Conservation (phyloP, 805 yeast species). For the Zygoascus flipseniorum region DNA sequence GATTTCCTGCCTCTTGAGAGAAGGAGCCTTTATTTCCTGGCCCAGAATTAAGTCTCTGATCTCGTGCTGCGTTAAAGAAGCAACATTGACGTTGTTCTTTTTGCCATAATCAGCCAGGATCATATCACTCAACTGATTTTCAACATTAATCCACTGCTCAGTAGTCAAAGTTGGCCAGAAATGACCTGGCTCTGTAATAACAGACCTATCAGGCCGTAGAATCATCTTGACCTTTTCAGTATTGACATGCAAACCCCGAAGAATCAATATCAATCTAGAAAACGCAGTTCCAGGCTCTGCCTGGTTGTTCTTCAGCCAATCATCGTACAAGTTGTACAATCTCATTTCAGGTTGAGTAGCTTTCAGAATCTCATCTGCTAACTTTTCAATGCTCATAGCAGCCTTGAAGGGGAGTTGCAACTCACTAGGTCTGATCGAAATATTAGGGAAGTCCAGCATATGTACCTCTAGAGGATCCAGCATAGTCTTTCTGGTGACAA, state of each 20-base stretch:
- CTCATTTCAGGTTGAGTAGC: conserved; percentile 94
- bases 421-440: conserved; percentile 82
- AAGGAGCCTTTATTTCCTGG: conserved; percentile 86
- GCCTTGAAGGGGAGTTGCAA: conserved; percentile 83
- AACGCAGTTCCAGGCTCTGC: conserved; percentile 87
- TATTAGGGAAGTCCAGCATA: conserved; percentile 92
- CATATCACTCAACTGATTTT: conserved; percentile 77
- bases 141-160: conserved; percentile 90
- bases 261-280: conserved; percentile 72
- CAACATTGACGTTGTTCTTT: conserved; percentile 76
- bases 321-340: conserved; percentile 83
- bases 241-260: conserved; percentile 73
- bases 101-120: conserved; percentile 78
- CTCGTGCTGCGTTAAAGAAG: conserved; percentile 85
- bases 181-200: conserved; percentile 67
- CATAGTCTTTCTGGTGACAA: conserved; percentile 85
- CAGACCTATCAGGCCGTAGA: conserved; percentile 63
- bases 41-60: conserved; percentile 91
- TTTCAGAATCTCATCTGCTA: conserved; percentile 67
- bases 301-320: conserved; percentile 57
- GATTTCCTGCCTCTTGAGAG: conserved; percentile 75
- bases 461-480: conserved; percentile 93
- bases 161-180: conserved; percentile 87
- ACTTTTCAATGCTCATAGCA: conserved; percentile 70
- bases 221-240: conserved; percentile 69